A percentile compares a stretch with the other conserved stretches of the same genome.
phyloP scores from a whole-genome alignment of 257 asterid species.

The Lycium ferocissimum region DNA sequence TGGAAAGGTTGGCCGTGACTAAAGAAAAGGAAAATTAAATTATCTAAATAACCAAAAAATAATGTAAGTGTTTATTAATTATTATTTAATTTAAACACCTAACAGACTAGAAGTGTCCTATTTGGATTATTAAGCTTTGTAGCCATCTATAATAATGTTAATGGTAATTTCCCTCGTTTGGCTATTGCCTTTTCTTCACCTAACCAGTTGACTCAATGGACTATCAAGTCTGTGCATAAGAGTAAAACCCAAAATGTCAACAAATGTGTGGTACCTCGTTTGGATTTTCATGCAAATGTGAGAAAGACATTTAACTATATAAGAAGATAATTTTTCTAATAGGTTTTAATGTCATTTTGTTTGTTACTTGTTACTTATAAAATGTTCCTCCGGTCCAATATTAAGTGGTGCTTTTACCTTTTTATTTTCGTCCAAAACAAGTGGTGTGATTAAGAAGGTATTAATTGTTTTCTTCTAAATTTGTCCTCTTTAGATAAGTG shows the following conservation, averaged over 20 bases:
- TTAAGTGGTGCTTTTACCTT: no score
- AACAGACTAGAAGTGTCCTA: background rate
- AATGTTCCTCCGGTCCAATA: no score
- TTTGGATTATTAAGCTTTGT: background rate
- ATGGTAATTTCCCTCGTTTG: background rate
- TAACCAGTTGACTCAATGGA: constrained; percentile 9
- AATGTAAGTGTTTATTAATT: background rate
- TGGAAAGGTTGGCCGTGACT: constrained; percentile 3
- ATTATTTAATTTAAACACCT: background rate
- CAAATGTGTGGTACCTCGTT: background rate
- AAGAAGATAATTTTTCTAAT: background rate
- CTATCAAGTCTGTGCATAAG: background rate
- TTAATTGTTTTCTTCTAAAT: no score
- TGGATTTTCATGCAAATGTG: background rate
- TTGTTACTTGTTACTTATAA: background rate
- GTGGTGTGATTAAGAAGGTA: no score
- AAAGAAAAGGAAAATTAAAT: background rate
- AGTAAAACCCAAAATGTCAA: constrained; percentile 7
- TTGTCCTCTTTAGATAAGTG: no score
- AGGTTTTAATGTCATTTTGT: background rate
- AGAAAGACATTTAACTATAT: background rate
- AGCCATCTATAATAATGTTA: background rate
- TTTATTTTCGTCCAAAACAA: no score
- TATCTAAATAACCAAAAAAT: background rate
- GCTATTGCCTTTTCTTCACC: constrained; percentile 13